Conservation (phyloP, 768 basidiomycete genomes). For the Suillus fuscotomentosus region DNA sequence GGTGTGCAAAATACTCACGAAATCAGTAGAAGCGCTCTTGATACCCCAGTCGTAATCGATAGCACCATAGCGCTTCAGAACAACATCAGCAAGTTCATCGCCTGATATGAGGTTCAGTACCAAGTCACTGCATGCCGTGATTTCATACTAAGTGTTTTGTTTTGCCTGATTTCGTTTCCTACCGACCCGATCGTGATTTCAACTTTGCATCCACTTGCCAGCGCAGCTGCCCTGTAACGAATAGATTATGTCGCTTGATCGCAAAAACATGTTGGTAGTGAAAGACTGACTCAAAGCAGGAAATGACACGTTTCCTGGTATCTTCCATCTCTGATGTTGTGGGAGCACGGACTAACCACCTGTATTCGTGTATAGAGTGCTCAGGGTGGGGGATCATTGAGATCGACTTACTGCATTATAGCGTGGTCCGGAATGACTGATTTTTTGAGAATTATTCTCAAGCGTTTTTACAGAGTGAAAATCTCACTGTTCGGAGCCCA, state of each 20-base stretch:
- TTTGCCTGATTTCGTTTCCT: conserved; percentile 57
- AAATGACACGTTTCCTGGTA: conserved; percentile 53
- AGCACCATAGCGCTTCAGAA: conserved; percentile 52
- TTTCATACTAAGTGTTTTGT: conserved; percentile 52
- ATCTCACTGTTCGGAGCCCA: conserved; percentile 65
- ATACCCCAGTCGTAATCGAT: conserved; percentile 64
- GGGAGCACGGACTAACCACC: conserved; percentile 71
- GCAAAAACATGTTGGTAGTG: neutral
- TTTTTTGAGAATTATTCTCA: neutral
- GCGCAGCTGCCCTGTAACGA: conserved; percentile 49
- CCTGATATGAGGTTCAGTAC: conserved; percentile 34
- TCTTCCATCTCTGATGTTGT: conserved; percentile 54
- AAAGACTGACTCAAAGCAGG: conserved; percentile 61
- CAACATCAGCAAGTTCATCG: conserved; percentile 56
- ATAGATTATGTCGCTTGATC: neutral
- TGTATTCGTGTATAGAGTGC: conserved; percentile 14
- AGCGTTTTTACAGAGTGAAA: neutral
- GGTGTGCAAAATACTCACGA: conserved; percentile 43
- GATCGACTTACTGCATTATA: conserved; percentile 52
- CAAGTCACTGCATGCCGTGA: neutral
- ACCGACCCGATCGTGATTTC: conserved; percentile 35
- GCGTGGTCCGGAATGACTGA: conserved; percentile 78
- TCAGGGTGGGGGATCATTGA: neutral
- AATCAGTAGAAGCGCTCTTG: conserved; percentile 69
- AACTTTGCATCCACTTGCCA: conserved; percentile 59